Percentiles rank a stretch among this genome's conserved stretches.
Conservation (phyloP, 768 basidiomycete species). For the Lactarius hengduanensis region DNA sequence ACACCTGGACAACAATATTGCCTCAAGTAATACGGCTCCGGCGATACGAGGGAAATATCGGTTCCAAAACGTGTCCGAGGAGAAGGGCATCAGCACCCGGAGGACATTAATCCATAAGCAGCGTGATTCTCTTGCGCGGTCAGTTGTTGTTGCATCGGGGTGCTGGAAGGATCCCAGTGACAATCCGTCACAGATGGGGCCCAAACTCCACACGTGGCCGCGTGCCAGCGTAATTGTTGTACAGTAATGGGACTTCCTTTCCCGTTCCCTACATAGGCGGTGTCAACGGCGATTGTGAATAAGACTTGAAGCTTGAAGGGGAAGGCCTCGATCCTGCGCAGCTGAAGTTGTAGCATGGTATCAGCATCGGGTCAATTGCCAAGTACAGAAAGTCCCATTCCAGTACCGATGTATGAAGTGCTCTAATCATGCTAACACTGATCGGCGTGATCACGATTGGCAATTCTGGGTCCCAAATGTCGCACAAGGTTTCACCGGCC, state of each 20-base stretch:
- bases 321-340: background rate
- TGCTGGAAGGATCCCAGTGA: background rate
- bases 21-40: background rate
- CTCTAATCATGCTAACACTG: background rate
- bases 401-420: background rate
- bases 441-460: background rate
- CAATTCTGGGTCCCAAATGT: background rate
- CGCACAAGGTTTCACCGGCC: background rate
- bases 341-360: background rate
- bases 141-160: background rate
- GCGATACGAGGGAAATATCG: slow-evolving; percentile 1
- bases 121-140: background rate
- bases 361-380: background rate
- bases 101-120: background rate
- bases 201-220: background rate
- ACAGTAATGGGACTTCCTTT: background rate
- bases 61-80: slow-evolving; percentile 12
- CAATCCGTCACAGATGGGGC: background rate
- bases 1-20: background rate
- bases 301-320: background rate
- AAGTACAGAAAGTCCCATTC: background rate
- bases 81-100: slow-evolving; percentile 14
- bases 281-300: background rate
- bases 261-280: background rate
- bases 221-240: background rate